Evolutionary conservation across 345 rosid genomes (phyloP).

Genomic region (Eucalyptus sideroxylon): DNA sequence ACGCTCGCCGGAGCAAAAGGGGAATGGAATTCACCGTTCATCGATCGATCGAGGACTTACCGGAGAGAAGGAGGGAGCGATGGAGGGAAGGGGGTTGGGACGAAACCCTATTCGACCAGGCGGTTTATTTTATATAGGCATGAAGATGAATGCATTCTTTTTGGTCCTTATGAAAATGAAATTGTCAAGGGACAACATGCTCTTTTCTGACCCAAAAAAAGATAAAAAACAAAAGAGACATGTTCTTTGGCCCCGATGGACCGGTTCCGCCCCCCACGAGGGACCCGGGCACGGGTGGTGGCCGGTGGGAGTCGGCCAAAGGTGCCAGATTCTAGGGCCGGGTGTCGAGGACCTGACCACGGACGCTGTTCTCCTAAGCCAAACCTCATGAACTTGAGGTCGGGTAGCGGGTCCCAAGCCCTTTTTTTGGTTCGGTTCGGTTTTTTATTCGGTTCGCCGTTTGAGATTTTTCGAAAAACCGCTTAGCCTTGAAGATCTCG

Average conservation of each 20-base stretch:
- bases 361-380: background rate
- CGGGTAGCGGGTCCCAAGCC: accelerated
- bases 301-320: too few relatives aligned
- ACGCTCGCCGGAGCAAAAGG: background rate
- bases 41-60: background rate
- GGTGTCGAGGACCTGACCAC: accelerated
- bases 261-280: background rate
- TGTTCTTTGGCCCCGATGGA: background rate
- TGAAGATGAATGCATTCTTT: background rate
- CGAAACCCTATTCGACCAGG: background rate
- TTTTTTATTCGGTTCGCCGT: too few relatives aligned
- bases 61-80: background rate
- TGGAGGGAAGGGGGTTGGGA: background rate
- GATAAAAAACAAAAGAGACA: accelerated
- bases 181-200: background rate
- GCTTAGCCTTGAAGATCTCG: accelerated
- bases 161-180: accelerated
- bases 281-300: background rate
- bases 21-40: background rate
- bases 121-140: background rate
- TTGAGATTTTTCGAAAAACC: too few relatives aligned
- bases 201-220: too few relatives aligned
- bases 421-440: too few relatives aligned
- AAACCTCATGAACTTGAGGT: background rate
- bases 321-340: accelerated